phyloP scores from a whole-genome alignment of 495 filamentous ascomycete genomes.

The Saxispiralis lemnorum region DNA sequence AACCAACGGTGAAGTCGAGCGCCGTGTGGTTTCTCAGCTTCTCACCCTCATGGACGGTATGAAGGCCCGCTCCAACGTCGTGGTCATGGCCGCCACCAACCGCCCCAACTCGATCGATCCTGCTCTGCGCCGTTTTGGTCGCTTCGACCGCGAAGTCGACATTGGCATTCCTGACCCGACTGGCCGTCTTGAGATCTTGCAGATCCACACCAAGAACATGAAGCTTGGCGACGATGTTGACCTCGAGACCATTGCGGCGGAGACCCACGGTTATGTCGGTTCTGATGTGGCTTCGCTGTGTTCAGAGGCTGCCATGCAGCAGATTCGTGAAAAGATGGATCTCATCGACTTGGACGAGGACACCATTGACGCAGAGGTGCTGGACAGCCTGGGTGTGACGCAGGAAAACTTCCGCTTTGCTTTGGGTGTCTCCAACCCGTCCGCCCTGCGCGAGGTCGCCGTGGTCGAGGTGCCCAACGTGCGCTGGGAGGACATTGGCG shows the following conservation, averaged over 20 bases:
- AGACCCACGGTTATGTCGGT: constrained; percentile 98
- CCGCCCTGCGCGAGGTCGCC: constrained; percentile 93
- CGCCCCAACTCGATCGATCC: constrained; percentile 95
- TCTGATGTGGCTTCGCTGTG: constrained; percentile 97
- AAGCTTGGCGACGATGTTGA: constrained; percentile 95
- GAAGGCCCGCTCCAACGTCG: constrained; percentile 95
- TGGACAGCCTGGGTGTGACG: constrained; percentile 93
- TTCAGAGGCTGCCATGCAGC: constrained; percentile 98
- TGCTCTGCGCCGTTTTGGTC: constrained; percentile 88
- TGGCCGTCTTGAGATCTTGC: constrained; percentile 93
- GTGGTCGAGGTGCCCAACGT: constrained; percentile 98
- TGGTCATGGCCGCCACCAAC: constrained; percentile 98
- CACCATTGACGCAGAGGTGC: constrained; percentile 94
- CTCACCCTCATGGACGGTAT: constrained; percentile 98
- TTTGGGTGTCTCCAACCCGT: constrained; percentile 93
- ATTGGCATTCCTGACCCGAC: constrained; percentile 96
- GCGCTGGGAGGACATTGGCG: constrained; percentile 98
- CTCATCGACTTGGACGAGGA: constrained; percentile 97
- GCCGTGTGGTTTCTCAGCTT: constrained; percentile 92
- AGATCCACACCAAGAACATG: constrained; percentile 99
- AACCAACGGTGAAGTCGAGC: constrained; percentile 98
- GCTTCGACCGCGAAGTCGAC: constrained; percentile 96
- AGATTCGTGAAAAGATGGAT: constrained; percentile 99
- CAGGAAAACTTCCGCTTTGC: constrained; percentile 99
- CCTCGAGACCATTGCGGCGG: constrained; percentile 85